Evolutionary conservation across 2,329 filamentous ascomycete genomes (phyloP).

Genomic region (Sporothrix pallida): DNA sequence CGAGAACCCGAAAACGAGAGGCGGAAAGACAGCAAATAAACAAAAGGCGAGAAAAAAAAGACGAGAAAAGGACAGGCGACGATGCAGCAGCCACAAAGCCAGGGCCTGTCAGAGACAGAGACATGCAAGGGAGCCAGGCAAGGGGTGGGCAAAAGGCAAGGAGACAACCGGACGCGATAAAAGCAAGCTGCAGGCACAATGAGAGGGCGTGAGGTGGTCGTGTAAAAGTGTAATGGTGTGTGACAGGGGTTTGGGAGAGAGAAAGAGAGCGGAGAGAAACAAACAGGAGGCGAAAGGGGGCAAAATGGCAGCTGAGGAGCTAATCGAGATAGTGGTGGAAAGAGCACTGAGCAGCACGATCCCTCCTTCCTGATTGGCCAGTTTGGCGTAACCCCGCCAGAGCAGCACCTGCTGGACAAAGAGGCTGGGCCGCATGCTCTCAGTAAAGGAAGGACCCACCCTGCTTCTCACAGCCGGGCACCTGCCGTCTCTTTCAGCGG

Average conservation of each 20-base stretch:
- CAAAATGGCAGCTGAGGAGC: background rate
- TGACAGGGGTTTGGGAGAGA: background rate
- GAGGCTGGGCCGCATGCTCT: constrained; percentile 11
- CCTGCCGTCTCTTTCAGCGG: constrained; percentile 18
- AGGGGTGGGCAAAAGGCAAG: constrained; percentile 14
- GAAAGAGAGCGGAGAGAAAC: background rate
- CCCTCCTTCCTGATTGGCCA: constrained; percentile 18
- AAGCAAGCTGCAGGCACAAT: background rate
- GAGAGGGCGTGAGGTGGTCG: background rate
- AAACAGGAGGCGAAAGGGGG: background rate
- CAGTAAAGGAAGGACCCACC: constrained; percentile 24
- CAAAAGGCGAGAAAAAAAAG: background rate
- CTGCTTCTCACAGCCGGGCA: background rate
- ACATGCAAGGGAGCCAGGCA: constrained; percentile 24
- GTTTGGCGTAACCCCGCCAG: constrained; percentile 10
- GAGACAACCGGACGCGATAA: background rate
- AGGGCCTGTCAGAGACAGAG: background rate
- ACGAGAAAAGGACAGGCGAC: background rate
- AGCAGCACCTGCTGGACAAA: background rate
- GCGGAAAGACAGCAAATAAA: background rate
- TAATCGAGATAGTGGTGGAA: constrained; percentile 11
- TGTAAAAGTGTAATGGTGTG: background rate
- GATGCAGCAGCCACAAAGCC: background rate
- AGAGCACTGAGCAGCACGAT: background rate
- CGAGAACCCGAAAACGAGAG: constrained; percentile 5